These are phyloP conservation scores for Capsicum chinense DNA, from an alignment of 257 asterid genomes.

Conservation along the genomic window DNA sequence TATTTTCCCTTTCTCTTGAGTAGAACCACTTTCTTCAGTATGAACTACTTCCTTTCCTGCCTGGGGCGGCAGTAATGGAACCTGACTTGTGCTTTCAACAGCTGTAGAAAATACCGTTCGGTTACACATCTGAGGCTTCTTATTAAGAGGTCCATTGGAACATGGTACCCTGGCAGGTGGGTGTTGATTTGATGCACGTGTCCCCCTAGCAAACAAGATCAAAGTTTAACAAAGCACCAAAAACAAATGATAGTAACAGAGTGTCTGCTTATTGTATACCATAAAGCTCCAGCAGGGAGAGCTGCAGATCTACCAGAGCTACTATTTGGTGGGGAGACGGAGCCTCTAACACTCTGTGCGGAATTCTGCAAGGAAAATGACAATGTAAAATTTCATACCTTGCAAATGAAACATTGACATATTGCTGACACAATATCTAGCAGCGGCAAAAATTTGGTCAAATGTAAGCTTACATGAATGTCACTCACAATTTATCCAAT, in stretches of 20 bases:
- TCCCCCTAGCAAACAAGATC: constrained; percentile 66
- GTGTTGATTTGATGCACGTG: constrained; percentile 64
- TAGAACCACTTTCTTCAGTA: constrained; percentile 43
- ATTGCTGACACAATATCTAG: neutral
- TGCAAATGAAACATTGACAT: constrained; percentile 10
- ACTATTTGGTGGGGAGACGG: constrained; percentile 73
- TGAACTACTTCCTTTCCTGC: constrained; percentile 50
- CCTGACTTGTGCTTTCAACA: constrained; percentile 54
- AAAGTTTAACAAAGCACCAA: neutral
- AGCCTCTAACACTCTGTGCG: constrained; percentile 38
- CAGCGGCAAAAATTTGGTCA: neutral
- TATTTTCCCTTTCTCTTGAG: constrained; percentile 43
- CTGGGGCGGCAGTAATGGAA: constrained; percentile 46
- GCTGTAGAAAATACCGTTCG: constrained; percentile 51
- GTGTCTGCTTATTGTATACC: constrained; percentile 49
- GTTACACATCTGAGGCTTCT: constrained; percentile 43
- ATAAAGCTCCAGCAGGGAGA: constrained; percentile 93
- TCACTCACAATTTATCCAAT: neutral
- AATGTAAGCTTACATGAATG: neutral
- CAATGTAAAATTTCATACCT: neutral
- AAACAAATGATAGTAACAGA: neutral
- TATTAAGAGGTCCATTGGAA: constrained; percentile 48
- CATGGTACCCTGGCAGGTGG: constrained; percentile 47
- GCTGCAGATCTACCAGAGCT: constrained; percentile 88
- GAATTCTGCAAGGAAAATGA: constrained; percentile 47